A percentile compares a stretch with the other conserved stretches of the same genome.
These are phyloP conservation scores for Tetracentron sinense DNA, from an alignment of 164 flowering plant species.

Conservation along the genomic window DNA sequence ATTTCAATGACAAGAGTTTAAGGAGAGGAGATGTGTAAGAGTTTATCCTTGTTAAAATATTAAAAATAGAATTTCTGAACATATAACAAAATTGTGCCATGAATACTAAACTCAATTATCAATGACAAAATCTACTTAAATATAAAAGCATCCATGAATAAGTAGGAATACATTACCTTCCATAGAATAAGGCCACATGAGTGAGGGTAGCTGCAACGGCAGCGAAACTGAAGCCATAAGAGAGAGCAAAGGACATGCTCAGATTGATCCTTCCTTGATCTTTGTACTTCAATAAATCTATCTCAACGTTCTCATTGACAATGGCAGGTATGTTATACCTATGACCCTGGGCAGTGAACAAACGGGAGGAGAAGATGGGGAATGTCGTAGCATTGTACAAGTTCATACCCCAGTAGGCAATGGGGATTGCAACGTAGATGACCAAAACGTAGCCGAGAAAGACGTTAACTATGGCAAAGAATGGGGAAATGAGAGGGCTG, in stretches of 20 bases:
- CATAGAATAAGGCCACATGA: slow-evolving; percentile 56
- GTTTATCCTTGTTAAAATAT: too few relatives aligned
- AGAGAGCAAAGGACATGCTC: slow-evolving; percentile 46
- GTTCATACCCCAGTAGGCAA: slow-evolving; percentile 39
- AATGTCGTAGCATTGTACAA: slow-evolving; percentile 34
- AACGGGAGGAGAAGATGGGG: slow-evolving; percentile 42
- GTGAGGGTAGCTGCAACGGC: slow-evolving; percentile 50
- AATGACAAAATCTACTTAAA: too few relatives aligned
- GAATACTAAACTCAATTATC: too few relatives aligned
- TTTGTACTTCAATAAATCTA: slow-evolving; percentile 29
- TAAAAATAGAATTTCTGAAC: too few relatives aligned
- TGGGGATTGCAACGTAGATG: slow-evolving; percentile 34
- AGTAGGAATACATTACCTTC: slow-evolving; percentile 35
- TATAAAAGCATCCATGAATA: too few relatives aligned
- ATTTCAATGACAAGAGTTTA: too few relatives aligned
- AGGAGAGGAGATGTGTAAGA: too few relatives aligned
- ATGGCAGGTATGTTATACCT: slow-evolving; percentile 32
- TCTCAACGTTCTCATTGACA: slow-evolving; percentile 45
- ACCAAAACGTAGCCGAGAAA: slow-evolving; percentile 32
- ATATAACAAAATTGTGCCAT: too few relatives aligned
- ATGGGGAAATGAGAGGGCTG: slow-evolving; percentile 43
- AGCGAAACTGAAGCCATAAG: slow-evolving; percentile 62
- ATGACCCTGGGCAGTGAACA: slow-evolving; percentile 38
- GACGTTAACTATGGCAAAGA: slow-evolving; percentile 40
- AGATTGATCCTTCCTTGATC: slow-evolving; percentile 38